Conservation (phyloP, 2,329 filamentous ascomycete genomes). For the Cytospora schulzeri region DNA sequence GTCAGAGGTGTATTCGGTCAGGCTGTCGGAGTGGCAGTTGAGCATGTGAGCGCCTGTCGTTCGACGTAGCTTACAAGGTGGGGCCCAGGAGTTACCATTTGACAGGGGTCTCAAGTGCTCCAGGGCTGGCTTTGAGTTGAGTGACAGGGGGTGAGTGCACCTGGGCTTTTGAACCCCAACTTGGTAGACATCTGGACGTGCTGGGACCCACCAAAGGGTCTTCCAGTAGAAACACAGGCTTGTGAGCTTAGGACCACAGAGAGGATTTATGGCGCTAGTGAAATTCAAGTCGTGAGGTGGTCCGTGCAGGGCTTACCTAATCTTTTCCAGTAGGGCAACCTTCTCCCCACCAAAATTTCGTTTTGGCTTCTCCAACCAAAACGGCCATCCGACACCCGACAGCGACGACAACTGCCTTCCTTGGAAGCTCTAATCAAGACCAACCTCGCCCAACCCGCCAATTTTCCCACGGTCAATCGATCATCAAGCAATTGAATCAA, state of each 20-base stretch:
- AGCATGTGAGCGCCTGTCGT: not conserved
- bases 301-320: not conserved
- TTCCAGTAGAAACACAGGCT: not conserved
- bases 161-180: not conserved
- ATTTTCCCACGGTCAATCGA: constrained; percentile 35
- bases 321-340: not conserved
- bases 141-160: not conserved
- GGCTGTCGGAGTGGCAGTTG: not conserved
- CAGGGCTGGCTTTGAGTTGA: not conserved
- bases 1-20: not conserved
- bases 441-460: constrained; percentile 33
- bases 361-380: constrained; percentile 8
- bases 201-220: not conserved
- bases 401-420: constrained; percentile 28
- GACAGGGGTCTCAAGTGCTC: not conserved
- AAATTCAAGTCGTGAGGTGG: not conserved
- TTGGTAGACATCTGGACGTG: not conserved
- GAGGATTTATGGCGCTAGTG: not conserved
- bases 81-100: not conserved
- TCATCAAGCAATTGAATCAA: constrained; percentile 45
- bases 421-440: constrained; percentile 28
- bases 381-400: constrained; percentile 20
- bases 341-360: constrained; percentile 2
- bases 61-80: constrained; percentile 1
- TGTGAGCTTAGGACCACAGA: too few relatives aligned